Conservation (phyloP, 192 early-diverging fungal species). For the Radiomyces spectabilis region DNA sequence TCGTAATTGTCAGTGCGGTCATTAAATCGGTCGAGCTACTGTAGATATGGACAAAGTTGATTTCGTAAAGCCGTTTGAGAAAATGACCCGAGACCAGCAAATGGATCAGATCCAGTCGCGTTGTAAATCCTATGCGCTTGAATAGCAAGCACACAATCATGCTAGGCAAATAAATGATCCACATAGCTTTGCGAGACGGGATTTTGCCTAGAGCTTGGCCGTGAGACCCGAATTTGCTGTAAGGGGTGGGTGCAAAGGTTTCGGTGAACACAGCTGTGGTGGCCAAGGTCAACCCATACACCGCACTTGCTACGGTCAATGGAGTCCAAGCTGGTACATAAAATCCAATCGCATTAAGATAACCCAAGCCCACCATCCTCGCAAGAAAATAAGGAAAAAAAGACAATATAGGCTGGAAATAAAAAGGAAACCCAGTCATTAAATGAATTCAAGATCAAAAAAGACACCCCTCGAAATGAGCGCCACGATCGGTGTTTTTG, state of each 20-base stretch:
- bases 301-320: background rate
- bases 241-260: background rate
- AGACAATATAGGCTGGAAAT: no score
- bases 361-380: no score
- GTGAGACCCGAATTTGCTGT: conserved; percentile 3
- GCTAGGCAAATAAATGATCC: background rate
- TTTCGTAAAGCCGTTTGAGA: conserved; percentile 1
- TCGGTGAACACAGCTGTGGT: background rate
- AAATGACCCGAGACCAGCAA: background rate
- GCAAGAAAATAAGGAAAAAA: no score
- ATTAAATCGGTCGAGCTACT: background rate
- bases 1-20: background rate
- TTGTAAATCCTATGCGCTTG: background rate
- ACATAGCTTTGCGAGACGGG: background rate
- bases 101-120: background rate
- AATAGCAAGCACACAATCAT: background rate
- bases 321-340: conserved; percentile 2
- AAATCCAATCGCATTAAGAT: background rate
- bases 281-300: background rate
- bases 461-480: no score
- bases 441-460: no score
- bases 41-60: conserved; percentile 3
- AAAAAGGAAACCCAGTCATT: no score
- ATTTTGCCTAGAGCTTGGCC: background rate
- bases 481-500: no score